Conservation (phyloP, 1,284 basidiomycete species). For the Coniferiporia weirii region DNA sequence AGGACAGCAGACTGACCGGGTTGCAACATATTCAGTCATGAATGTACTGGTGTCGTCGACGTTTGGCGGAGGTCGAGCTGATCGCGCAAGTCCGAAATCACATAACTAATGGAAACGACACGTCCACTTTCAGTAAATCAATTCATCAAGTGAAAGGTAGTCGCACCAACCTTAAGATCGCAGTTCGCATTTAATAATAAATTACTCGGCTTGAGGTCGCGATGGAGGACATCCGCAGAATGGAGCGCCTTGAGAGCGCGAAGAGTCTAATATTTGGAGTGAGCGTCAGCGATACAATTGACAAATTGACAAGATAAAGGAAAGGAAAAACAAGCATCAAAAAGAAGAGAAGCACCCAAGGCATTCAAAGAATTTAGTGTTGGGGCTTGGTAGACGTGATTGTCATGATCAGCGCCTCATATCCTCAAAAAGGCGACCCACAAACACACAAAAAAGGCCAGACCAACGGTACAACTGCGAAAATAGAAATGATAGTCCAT, state of each 20-base stretch:
- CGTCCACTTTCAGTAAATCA: constrained; percentile 4
- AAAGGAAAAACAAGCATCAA: not conserved
- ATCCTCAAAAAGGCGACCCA: not conserved
- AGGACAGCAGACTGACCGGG: constrained; percentile 42
- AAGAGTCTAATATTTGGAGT: constrained; percentile 52
- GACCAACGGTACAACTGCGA: constrained; percentile 7
- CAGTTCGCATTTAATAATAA: constrained; percentile 91
- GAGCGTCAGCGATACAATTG: not conserved
- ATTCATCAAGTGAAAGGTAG: constrained; percentile 19
- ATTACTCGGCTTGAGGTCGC: constrained; percentile 92
- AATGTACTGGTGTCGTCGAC: constrained; percentile 82
- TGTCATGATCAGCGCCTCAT: not conserved
- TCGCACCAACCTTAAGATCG: constrained; percentile 70
- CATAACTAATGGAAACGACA: constrained; percentile 52
- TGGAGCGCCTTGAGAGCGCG: constrained; percentile 90
- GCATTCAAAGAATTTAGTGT: not conserved
- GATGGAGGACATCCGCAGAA: constrained; percentile 83
- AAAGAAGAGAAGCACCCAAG: not conserved
- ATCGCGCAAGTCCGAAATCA: constrained; percentile 89
- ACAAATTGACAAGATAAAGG: not conserved
- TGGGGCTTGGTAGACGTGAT: not conserved
- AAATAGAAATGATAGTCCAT: not conserved
- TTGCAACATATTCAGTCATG: constrained; percentile 94
- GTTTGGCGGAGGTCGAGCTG: constrained; percentile 74
- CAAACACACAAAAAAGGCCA: not conserved